Base-by-base conservation (phyloP, 225 moss, liverwort and hornwort species). In the Pseudisothecium myosuroides region DNA sequence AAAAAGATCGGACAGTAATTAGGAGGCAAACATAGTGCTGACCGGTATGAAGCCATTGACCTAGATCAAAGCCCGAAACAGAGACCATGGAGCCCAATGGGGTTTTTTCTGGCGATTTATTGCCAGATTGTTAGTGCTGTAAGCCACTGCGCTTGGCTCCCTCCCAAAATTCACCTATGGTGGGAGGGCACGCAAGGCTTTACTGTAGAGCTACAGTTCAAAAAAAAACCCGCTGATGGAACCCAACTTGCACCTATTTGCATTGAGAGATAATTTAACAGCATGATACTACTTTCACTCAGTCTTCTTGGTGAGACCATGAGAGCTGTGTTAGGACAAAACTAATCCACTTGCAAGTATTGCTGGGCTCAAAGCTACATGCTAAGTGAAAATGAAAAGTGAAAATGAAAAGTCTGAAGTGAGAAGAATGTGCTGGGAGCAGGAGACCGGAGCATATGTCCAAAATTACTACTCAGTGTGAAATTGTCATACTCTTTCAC, bases 401-500 rank as follows among this genome's bases (percentile, higher is more conserved):
- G n/a, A n/a, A 39, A 12, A 82, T 61, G 55, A 65, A 87, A 74
- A 73, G 32, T 55, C 7, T 85, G 4, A 68, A 68, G 24, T 75
- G 83, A 58, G 66, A 47, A 63, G 72, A 72, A 62, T 56, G 60
- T 32, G 74, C 43, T 41, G 45, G 74, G 68, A 55, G 75, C 47
- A 77, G 80, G 61, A 76, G 62, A 76, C 20, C 49, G 82, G 86
- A 89, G 74, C 80, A 83, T 41, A 95, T 90, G 77, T 95, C 94
- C 96, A 85, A 97, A 95, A 92, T 94, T 82, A 93, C 95, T 93
- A 76, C 95, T 95, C 43, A 94, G 94, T 85, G 94, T 94, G 88
- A 97, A n/a, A n/a, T 93, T 95, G 88, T 96, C 94, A 76, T 90
- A 89, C 90, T 95, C 94, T 90, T 97, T 96, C 29, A 91, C 95